These are phyloP conservation scores for Sporormia fimetaria DNA, from an alignment of 495 filamentous ascomycete species.

Conservation along the genomic window DNA sequence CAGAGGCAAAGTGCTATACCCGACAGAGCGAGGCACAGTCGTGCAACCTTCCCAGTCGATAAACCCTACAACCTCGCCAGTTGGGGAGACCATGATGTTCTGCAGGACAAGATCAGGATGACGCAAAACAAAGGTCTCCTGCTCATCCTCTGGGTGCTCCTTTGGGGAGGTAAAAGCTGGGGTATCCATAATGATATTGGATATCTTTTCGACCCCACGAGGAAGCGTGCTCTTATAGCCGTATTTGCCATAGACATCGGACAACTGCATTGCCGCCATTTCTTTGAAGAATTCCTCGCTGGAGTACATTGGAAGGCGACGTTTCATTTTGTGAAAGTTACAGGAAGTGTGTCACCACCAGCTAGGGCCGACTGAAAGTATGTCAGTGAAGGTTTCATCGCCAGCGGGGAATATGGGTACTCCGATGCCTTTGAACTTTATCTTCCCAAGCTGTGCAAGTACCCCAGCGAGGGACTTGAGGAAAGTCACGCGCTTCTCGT, in stretches of 20 bases:
- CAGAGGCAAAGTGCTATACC: conserved; percentile 3
- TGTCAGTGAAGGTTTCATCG: no score
- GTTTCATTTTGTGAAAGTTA: neutral
- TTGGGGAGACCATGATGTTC: conserved; percentile 6
- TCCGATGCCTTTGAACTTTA: no score
- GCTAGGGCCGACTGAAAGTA: no score
- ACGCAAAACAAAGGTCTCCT: conserved; percentile 3
- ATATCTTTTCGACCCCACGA: conserved; percentile 1
- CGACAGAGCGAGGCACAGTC: conserved; percentile 10
- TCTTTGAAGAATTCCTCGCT: conserved; percentile 2
- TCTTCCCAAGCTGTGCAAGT: no score
- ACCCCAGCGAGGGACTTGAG: no score
- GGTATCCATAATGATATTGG: neutral
- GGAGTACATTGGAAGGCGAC: neutral
- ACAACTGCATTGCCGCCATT: no score
- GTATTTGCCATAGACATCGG: no score
- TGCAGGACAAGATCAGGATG: conserved; percentile 8
- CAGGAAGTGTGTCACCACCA: no score
- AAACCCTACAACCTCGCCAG: conserved; percentile 4
- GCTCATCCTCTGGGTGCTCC: neutral
- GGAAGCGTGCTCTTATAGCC: no score
- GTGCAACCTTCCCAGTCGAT: conserved; percentile 11
- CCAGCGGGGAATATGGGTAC: no score
- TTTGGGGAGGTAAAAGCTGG: neutral
- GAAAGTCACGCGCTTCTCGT: no score